phyloP scores from a whole-genome alignment of 495 filamentous ascomycete genomes.

The Xylaria curta region DNA sequence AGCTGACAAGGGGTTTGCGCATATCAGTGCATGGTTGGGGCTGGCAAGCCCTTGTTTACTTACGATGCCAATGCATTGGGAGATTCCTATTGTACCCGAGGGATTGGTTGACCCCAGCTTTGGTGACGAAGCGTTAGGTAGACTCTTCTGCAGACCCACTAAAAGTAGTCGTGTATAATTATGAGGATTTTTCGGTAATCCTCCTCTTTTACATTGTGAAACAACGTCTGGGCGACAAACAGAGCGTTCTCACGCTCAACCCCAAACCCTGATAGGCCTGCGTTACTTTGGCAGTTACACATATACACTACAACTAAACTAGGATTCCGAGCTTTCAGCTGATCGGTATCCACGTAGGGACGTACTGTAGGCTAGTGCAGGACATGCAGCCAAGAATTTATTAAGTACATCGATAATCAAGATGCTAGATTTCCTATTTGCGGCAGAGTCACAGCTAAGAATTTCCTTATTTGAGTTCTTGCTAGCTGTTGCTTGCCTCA shows the following conservation, averaged over 20 bases:
- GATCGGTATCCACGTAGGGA: background rate
- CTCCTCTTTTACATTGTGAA: background rate
- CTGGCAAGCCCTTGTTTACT: background rate
- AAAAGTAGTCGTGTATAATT: background rate
- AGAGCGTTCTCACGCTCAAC: background rate
- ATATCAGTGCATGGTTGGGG: background rate
- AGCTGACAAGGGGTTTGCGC: background rate
- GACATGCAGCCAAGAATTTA: background rate
- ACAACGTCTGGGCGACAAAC: no score
- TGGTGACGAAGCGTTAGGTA: background rate
- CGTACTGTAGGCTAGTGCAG: background rate
- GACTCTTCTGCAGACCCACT: background rate
- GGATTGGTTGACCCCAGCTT: constrained; percentile 10
- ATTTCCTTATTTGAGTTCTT: constrained; percentile 1
- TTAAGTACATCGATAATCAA: background rate
- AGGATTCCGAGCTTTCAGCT: background rate
- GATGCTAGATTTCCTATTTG: background rate
- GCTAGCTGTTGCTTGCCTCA: background rate
- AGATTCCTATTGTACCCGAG: constrained; percentile 13
- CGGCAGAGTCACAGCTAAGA: background rate
- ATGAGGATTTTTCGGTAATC: background rate
- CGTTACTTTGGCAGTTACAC: background rate
- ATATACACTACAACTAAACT: background rate
- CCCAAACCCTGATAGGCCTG: background rate
- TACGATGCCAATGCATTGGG: background rate